Evolutionary conservation across 345 rosid species (phyloP).

Genomic region (Theobroma cacao): DNA sequence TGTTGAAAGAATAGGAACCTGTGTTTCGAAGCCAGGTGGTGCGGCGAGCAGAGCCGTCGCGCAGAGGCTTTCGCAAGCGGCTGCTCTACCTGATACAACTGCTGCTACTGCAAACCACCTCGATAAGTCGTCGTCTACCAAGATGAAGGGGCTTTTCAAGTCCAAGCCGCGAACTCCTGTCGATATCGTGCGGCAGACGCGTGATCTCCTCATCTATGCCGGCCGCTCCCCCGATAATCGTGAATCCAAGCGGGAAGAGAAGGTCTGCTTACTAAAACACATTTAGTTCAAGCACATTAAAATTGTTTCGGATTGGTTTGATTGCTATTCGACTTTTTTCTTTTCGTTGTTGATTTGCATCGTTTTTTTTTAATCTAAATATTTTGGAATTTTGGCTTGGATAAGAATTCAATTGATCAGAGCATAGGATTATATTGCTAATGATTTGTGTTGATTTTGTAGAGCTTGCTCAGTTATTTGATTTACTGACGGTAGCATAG

Average conservation of each 20-base stretch:
- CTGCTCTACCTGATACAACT: conserved; percentile 18
- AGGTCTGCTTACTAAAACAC: conserved; percentile 27
- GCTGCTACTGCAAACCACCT: conserved; percentile 12
- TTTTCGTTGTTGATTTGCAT: background rate
- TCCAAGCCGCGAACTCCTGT: conserved; percentile 83
- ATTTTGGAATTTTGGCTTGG: background rate
- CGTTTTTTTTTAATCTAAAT: background rate
- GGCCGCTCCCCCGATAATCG: conserved; percentile 37
- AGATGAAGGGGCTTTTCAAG: conserved; percentile 88
- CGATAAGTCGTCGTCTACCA: conserved; percentile 4
- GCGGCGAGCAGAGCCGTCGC: conserved; percentile 37
- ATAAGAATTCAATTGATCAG: background rate
- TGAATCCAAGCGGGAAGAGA: conserved; percentile 67
- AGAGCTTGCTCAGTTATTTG: background rate
- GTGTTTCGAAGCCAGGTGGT: conserved; percentile 32
- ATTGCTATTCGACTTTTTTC: background rate
- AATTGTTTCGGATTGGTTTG: background rate
- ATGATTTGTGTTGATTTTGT: background rate
- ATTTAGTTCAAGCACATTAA: background rate
- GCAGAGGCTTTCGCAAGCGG: conserved; percentile 37
- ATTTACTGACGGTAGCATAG: background rate
- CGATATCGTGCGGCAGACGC: conserved; percentile 82
- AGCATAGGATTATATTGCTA: background rate
- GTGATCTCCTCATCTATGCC: conserved; percentile 72
- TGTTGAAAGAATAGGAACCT: conserved; percentile 38